A percentile compares a stretch with the other conserved stretches of the same genome.
Conservation (phyloP, 345 rosid genomes). For the Pseudoturritis turrita region DNA sequence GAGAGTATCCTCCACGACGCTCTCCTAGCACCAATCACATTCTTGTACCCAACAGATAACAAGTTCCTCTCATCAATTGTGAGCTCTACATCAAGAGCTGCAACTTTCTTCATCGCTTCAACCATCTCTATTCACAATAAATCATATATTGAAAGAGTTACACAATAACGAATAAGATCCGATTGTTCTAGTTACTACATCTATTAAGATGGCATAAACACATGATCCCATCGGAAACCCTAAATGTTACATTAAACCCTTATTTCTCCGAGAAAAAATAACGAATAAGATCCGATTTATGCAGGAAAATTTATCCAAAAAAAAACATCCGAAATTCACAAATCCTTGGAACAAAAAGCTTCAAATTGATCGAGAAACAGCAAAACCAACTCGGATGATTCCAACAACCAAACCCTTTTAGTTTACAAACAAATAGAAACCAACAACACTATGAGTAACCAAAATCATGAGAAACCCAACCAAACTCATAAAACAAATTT, state of each 20-base stretch:
- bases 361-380: neutral
- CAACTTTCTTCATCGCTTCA: constrained; percentile 77
- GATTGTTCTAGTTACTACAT: no score
- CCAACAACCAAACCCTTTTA: neutral
- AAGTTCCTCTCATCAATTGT: constrained; percentile 84
- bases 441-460: neutral
- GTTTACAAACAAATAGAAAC: neutral
- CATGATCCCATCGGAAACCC: no score
- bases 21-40: constrained; percentile 82
- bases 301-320: no score
- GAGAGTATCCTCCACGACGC: constrained; percentile 71
- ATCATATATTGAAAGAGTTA: no score
- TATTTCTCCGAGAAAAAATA: no score
- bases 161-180: neutral
- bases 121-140: constrained; percentile 54
- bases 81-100: constrained; percentile 63
- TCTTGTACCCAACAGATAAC: constrained; percentile 83
- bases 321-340: neutral
- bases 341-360: neutral
- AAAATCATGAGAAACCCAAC: neutral
- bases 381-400: neutral
- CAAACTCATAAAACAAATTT: no score
- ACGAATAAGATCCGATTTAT: no score
- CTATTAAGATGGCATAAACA: no score
- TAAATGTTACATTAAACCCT: no score